phyloP scores from a whole-genome alignment of 441 rosid genomes.

The Pelargonium fulgidum region DNA sequence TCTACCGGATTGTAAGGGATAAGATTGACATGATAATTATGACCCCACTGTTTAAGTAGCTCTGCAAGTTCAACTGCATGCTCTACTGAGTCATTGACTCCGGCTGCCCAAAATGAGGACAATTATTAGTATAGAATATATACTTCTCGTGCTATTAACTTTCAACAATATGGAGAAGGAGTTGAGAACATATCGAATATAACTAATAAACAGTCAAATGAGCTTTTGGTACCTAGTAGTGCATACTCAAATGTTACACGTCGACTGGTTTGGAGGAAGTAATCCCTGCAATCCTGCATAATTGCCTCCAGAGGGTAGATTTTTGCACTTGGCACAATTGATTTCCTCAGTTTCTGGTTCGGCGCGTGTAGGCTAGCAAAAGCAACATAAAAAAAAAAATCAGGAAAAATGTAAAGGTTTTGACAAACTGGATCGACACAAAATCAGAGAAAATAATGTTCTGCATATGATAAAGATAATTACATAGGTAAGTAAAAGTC shows the following conservation, averaged over 20 bases:
- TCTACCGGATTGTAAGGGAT: slow-evolving; percentile 88
- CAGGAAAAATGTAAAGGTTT: neutral
- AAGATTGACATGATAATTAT: slow-evolving; percentile 72
- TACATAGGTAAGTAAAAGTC: too few relatives aligned
- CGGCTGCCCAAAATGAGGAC: slow-evolving; percentile 46
- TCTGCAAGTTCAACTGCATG: slow-evolving; percentile 80
- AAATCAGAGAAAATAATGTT: too few relatives aligned
- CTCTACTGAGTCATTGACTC: slow-evolving; percentile 75
- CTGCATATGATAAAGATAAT: too few relatives aligned
- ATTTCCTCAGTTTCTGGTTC: slow-evolving; percentile 80
- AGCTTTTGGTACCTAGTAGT: slow-evolving; percentile 50
- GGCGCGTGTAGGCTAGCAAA: slow-evolving; percentile 78
- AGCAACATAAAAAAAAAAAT: neutral
- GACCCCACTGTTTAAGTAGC: slow-evolving; percentile 74
- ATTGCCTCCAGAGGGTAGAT: slow-evolving; percentile 83
- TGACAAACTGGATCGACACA: neutral
- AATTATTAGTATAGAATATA: neutral
- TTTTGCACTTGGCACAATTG: slow-evolving; percentile 92
- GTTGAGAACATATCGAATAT: too few relatives aligned
- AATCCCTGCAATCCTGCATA: slow-evolving; percentile 85
- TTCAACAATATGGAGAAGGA: too few relatives aligned
- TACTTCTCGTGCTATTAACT: too few relatives aligned
- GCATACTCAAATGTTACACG: slow-evolving; percentile 88
- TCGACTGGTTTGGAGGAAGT: slow-evolving; percentile 69
- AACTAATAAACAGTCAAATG: too few relatives aligned